These are phyloP conservation scores for Rubia peregrina DNA, from an alignment of 305 asterid species.

Conservation along the genomic window DNA sequence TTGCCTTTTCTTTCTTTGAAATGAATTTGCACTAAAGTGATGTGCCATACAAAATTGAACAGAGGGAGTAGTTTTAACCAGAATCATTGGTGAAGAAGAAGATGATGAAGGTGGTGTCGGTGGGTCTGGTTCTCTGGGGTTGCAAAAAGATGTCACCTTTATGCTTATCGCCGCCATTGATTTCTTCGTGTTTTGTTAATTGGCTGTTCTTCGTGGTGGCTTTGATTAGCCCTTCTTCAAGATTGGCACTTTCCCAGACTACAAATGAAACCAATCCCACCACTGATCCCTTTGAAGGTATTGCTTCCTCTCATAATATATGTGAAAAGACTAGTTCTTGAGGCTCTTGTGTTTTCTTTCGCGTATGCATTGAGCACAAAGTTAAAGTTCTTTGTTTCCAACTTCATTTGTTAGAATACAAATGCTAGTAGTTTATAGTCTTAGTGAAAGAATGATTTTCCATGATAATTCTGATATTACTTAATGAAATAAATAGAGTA, in stretches of 20 bases:
- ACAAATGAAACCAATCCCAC: neutral
- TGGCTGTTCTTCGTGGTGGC: neutral
- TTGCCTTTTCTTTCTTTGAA: no score
- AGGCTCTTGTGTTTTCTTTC: neutral
- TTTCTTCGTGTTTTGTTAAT: neutral
- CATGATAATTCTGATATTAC: no score
- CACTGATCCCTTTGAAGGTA: slow-evolving; percentile 10
- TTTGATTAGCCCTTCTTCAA: slow-evolving; percentile 2
- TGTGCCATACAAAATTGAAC: no score
- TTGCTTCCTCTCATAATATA: neutral
- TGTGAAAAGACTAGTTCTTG: neutral
- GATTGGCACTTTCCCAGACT: slow-evolving; percentile 5
- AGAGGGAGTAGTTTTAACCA: neutral
- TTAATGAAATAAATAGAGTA: no score
- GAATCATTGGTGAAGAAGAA: neutral
- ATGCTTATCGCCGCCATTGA: neutral
- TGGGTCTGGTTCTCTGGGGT: neutral
- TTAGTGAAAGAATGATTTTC: no score
- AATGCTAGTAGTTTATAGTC: neutral
- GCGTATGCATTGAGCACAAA: neutral
- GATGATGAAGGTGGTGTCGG: neutral
- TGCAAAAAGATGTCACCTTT: neutral
- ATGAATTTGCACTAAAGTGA: no score
- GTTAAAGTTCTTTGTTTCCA: neutral
- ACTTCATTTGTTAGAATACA: neutral